Conservation (phyloP, 1,284 basidiomycete genomes). For the Heterobasidion occidentale region DNA sequence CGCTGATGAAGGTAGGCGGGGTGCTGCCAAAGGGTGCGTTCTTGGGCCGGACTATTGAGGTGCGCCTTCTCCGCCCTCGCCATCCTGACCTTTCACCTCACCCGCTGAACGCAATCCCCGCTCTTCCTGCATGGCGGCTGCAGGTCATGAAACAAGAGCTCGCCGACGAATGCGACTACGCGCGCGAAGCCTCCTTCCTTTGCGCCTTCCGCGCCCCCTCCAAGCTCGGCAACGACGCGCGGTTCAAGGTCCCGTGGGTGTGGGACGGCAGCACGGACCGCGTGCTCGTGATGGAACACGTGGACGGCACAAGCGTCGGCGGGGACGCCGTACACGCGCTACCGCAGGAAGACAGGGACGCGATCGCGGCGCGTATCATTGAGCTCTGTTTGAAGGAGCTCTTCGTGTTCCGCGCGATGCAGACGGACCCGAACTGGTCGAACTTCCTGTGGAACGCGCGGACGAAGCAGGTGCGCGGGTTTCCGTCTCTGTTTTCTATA, state of each 20-base stretch:
- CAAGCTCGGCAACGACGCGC: constrained; percentile 48
- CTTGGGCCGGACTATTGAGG: constrained; percentile 79
- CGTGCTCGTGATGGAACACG: constrained; percentile 88
- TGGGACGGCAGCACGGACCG: constrained; percentile 75
- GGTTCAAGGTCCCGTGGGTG: constrained; percentile 84
- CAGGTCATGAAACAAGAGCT: constrained; percentile 87
- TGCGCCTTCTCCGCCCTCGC: constrained; percentile 16
- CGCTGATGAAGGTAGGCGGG: constrained; percentile 73
- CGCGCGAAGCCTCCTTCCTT: constrained; percentile 77
- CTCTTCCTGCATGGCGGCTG: neutral
- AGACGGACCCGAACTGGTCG: constrained; percentile 98
- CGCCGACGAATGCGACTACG: constrained; percentile 93
- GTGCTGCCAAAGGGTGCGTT: constrained; percentile 88
- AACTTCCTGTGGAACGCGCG: constrained; percentile 87
- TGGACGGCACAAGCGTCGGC: constrained; percentile 80
- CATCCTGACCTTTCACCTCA: neutral
- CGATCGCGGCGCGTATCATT: constrained; percentile 82
- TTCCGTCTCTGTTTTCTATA: neutral
- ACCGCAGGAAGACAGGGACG: constrained; percentile 63
- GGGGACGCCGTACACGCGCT: constrained; percentile 44
- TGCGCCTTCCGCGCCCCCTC: constrained; percentile 48
- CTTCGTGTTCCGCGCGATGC: constrained; percentile 91
- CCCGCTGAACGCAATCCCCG: neutral
- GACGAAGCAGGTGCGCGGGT: constrained; percentile 37
- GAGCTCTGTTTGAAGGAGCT: constrained; percentile 88